Conservation (phyloP, 768 basidiomycete species). For the Mycena rosella region DNA sequence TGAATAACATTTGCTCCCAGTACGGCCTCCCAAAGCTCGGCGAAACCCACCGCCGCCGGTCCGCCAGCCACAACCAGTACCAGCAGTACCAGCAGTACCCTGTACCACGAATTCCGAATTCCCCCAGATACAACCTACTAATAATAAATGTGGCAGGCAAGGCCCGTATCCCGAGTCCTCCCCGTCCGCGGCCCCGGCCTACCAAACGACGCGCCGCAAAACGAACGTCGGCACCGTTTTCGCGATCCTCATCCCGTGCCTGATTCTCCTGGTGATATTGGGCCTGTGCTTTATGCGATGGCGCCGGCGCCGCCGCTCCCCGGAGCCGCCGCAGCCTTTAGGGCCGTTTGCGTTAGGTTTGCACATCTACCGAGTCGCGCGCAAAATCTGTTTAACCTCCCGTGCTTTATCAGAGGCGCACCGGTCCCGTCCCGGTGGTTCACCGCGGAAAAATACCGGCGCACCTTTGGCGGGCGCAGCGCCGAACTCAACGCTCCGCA, state of each 20-base stretch:
- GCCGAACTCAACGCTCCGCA: too few relatives aligned
- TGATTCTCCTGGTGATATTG: background rate
- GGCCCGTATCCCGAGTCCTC: too few relatives aligned
- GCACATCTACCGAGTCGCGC: background rate
- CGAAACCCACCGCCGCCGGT: too few relatives aligned
- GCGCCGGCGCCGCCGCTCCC: conserved; percentile 2
- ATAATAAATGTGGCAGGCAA: background rate
- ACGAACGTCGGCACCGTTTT: background rate
- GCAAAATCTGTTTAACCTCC: background rate
- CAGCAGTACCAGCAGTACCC: too few relatives aligned
- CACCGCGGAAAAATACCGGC: background rate
- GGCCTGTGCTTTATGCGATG: background rate
- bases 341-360: conserved; percentile 1
- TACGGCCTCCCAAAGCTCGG: too few relatives aligned
- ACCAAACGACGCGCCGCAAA: background rate
- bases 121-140: too few relatives aligned
- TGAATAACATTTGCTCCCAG: background rate
- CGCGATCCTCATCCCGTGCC: conserved; percentile 1
- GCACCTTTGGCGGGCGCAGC: background rate
- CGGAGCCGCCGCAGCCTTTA: background rate
- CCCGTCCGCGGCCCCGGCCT: background rate
- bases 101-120: too few relatives aligned
- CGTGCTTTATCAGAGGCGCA: conserved; percentile 10
- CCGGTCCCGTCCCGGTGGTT: conserved; percentile 3
- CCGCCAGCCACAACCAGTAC: too few relatives aligned